phyloP scores from a whole-genome alignment of 129 eudicot species.

The sunflower (Helianthus annuus) region HanXRQr2.0-SUNRISE NC_035441.2:178363451-178363950 shows the following conservation, averaged over 20 bases:
- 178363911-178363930: no score
- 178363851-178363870: background rate
- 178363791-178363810: constrained; percentile 49
- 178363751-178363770: constrained; percentile 73
- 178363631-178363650: constrained; percentile 63
- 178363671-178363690: constrained; percentile 61
- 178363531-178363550: constrained; percentile 30
- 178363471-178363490: constrained; percentile 68
- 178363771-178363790: constrained; percentile 57
- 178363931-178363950: no score
- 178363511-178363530: constrained; percentile 9
- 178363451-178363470: constrained; percentile 56
- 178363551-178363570: constrained; percentile 21
- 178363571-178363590: constrained; percentile 25
- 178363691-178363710: constrained; percentile 69
- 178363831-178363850: background rate
- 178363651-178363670: constrained; percentile 47
- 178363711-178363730: constrained; percentile 49
- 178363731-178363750: constrained; percentile 61
- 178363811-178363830: constrained; percentile 32
- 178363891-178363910: background rate
- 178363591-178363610: constrained; percentile 62
- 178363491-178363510: constrained; percentile 73
- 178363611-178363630: constrained; percentile 71
- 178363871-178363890: background rate